Conservation (phyloP, 2,329 filamentous ascomycete species). For the Fusarium cyanostomum region DNA sequence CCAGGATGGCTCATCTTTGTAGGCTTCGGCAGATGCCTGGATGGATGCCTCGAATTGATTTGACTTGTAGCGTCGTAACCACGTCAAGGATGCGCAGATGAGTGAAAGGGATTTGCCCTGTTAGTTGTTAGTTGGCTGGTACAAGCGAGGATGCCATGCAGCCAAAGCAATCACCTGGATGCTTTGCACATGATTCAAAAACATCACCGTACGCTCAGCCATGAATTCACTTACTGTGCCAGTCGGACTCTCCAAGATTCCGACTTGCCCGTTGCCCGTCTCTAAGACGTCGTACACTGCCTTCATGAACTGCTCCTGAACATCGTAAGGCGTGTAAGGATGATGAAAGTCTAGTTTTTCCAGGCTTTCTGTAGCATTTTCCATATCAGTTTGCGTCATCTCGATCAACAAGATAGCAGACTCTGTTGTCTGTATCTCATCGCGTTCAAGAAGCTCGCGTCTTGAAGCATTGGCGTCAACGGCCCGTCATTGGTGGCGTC, state of each 20-base stretch:
- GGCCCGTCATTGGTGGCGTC: constrained; percentile 29
- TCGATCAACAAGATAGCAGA: not conserved
- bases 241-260: constrained; percentile 93
- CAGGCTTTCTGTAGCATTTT: constrained; percentile 33
- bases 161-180: not conserved
- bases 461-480: constrained; percentile 16
- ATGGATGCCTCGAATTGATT: constrained; percentile 63
- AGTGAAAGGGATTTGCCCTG: constrained; percentile 91
- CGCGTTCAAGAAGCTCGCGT: constrained; percentile 20
- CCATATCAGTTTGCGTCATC: constrained; percentile 33
- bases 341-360: constrained; percentile 76
- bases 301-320: constrained; percentile 89
- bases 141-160: not conserved
- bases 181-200: no score
- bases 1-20: constrained; percentile 82
- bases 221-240: constrained; percentile 64
- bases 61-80: constrained; percentile 85
- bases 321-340: constrained; percentile 86
- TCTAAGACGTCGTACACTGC: constrained; percentile 83
- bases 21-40: constrained; percentile 53
- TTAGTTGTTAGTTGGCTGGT: constrained; percentile 9
- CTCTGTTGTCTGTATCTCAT: not conserved
- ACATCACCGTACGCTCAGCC: not conserved
- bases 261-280: constrained; percentile 74
- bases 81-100: constrained; percentile 88